Base-by-base conservation (phyloP, 139 green algal genomes). In the Coccomyxa sp. region DNA sequence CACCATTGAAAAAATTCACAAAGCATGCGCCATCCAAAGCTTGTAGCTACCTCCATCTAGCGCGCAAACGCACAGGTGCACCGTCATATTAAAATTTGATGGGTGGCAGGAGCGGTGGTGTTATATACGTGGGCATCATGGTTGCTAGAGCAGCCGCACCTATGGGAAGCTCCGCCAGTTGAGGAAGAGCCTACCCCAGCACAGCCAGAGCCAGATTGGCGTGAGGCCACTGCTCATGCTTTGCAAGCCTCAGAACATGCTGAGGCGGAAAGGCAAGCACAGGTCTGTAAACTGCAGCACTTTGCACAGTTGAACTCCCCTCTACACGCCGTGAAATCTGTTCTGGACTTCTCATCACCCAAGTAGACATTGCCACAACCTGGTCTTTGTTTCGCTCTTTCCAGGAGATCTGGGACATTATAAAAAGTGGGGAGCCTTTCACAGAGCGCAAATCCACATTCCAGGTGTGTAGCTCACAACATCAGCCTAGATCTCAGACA, bases 391-490 rank as follows among this genome's bases (percentile, higher is more conserved):
- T 23, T 12, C 80, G 71, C 18, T 79, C 27, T 21, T 51, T 9
- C 27, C 67, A 25, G 82, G 59, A 63, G 82, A 51, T 68, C 31
- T 85, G 15, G 30, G 58, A 60, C 30, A 91, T 97, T 17, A 82
- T 93, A 17, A 91, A 25, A 9, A 71, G 63, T 76, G 94, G 92
- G 0, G 85, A 94, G 80, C 90, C 92, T 0, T 90, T 91, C 67
- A 92, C 89, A 0, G 91, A 96, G 81, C 88, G 87, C 21, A 94
- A 94, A 71, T 94, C 88, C 27, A 95, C 92, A 17, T 98, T 98
- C 79, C 92, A 95, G 87, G 91, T 92, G 21, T 67, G 76, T 15
- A 13, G 30, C 28, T 27, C 59, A 27, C 71, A 51, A 51, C 38
- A 7, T 51, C 7, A 7, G 38, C 38, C 38, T 3, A 51, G 38